These are phyloP conservation scores for Podosphaera aphanis DNA, from an alignment of 2,329 filamentous ascomycete species.

Conservation along the genomic window DNA sequence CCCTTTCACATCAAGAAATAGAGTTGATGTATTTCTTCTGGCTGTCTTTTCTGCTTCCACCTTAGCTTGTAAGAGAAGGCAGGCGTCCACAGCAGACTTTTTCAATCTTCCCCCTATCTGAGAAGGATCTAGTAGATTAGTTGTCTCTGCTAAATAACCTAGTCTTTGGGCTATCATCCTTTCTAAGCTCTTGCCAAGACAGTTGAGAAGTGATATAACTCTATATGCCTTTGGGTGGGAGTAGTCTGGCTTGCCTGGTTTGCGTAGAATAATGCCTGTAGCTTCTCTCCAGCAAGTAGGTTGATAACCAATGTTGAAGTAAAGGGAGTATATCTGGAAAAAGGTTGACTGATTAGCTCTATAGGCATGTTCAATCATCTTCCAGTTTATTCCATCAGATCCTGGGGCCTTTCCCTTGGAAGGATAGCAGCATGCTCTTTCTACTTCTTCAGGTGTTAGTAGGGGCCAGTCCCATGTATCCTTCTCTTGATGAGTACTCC, in stretches of 20 bases:
- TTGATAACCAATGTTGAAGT: slow-evolving; percentile 1
- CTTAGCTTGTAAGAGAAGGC: not conserved
- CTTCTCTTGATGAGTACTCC: not conserved
- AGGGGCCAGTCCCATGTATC: not conserved
- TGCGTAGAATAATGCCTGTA: not conserved
- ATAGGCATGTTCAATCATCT: slow-evolving; percentile 1
- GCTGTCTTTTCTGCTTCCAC: not conserved
- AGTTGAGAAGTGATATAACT: slow-evolving; percentile 1
- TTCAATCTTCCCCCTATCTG: not conserved
- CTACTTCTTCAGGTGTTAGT: not conserved
- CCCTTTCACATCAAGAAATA: not conserved
- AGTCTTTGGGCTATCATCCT: slow-evolving; percentile 1
- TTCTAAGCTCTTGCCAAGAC: not conserved
- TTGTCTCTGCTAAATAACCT: not conserved
- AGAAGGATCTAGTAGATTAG: not conserved
- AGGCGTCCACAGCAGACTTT: not conserved
- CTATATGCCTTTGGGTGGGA: not conserved
- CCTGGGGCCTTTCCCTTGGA: slow-evolving; percentile 1
- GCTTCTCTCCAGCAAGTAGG: slow-evolving; percentile 1
- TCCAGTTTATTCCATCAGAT: not conserved
- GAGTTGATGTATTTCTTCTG: not conserved
- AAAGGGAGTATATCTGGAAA: not conserved
- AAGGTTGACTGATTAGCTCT: not conserved
- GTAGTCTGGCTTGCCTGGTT: not conserved
- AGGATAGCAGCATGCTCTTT: not conserved